phyloP scores from a whole-genome alignment of 208 protist species.

The Kentomonas sorsogonicus region DNA sequence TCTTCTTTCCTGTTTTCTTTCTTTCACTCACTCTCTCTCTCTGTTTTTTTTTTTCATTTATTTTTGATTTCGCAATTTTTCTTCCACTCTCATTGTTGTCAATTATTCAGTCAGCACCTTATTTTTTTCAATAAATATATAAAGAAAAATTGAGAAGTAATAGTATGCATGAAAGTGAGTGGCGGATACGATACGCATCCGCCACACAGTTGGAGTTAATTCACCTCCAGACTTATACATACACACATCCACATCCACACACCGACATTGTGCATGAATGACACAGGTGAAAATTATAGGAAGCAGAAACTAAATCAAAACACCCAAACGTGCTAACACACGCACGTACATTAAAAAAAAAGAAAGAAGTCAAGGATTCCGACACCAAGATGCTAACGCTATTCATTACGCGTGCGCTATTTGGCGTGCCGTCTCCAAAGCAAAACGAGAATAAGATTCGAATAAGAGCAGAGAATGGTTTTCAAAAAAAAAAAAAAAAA shows the following conservation, averaged over 20 bases:
- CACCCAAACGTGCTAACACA: neutral
- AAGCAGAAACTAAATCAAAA: neutral
- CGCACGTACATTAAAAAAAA: neutral
- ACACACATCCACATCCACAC: too few relatives aligned
- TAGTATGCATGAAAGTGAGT: neutral
- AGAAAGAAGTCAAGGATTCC: neutral
- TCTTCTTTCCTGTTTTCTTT: neutral
- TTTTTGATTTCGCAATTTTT: neutral
- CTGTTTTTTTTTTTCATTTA: neutral
- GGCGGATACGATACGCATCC: neutral
- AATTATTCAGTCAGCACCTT: conserved; percentile 6
- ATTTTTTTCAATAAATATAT: neutral
- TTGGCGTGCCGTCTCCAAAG: neutral
- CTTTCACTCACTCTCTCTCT: conserved; percentile 6
- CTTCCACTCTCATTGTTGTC: neutral
- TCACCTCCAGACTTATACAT: too few relatives aligned
- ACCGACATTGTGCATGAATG: neutral
- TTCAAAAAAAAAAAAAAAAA: neutral
- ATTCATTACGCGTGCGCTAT: neutral
- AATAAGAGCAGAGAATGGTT: neutral
- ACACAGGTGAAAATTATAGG: neutral
- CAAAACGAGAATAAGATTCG: neutral
- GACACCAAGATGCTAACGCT: neutral
- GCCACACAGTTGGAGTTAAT: too few relatives aligned
- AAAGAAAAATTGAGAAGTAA: neutral